A percentile compares a stretch with the other conserved stretches of the same genome.
Conservation (phyloP, 345 rosid species). For the Corymbia maculata region DNA sequence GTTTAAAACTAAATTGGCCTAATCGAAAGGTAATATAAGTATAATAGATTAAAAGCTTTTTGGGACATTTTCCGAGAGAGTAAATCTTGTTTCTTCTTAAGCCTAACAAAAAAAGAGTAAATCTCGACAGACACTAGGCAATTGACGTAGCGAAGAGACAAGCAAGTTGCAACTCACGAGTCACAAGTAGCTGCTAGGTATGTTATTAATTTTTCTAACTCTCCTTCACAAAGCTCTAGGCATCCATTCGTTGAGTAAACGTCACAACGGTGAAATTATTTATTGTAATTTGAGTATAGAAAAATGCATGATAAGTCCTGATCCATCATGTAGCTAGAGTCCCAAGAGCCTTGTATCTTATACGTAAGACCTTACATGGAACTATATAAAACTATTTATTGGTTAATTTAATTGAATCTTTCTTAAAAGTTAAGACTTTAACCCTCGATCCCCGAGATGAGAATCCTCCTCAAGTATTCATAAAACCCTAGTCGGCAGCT, state of each 20-base stretch:
- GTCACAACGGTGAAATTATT: neutral
- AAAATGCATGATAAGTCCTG: neutral
- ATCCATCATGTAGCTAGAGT: neutral
- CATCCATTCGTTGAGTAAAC: neutral
- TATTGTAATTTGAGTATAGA: neutral
- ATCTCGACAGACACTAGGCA: neutral
- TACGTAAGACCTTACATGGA: neutral
- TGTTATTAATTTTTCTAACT: neutral
- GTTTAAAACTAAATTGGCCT: no score
- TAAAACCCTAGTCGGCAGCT: neutral
- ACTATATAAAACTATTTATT: neutral
- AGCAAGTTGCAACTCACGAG: neutral
- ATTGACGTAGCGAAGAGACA: neutral
- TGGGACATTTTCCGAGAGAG: neutral
- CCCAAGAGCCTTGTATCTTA: neutral
- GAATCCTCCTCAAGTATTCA: neutral
- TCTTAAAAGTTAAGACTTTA: neutral
- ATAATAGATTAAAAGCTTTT: no score
- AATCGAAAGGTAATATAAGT: no score
- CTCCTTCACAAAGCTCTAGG: neutral
- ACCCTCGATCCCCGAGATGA: neutral
- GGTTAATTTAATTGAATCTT: neutral
- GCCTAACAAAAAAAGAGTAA: neutral
- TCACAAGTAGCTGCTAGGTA: neutral
- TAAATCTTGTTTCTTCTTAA: neutral